A percentile compares a stretch with the other conserved stretches of the same genome.
These are phyloP conservation scores for Myrica gale DNA, from an alignment of 306 rosid genomes.

Conservation along the genomic window DNA sequence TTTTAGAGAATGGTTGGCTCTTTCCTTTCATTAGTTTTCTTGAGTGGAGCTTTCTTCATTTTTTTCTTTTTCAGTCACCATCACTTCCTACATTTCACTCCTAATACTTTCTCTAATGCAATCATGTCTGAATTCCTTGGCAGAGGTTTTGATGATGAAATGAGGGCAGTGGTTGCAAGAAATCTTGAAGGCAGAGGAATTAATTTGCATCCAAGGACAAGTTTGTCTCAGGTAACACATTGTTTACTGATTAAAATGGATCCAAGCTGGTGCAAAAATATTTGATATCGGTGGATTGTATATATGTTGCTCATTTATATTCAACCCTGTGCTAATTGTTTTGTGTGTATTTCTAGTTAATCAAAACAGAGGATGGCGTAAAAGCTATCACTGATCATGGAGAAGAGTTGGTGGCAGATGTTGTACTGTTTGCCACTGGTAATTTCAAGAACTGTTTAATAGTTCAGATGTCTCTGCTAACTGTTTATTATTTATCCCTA, in stretches of 20 bases:
- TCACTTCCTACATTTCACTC: not conserved
- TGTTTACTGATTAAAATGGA: constrained; percentile 18
- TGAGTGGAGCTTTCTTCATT: not conserved
- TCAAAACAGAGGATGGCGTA: constrained; percentile 74
- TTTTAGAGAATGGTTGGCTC: not conserved
- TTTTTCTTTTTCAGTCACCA: not conserved
- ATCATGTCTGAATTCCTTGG: constrained; percentile 18
- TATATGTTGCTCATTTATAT: constrained; percentile 16
- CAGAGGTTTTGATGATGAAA: constrained; percentile 99
- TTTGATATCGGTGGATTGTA: constrained; percentile 6
- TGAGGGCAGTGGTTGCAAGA: constrained; percentile 94
- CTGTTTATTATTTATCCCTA: not conserved
- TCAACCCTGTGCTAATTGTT: constrained; percentile 12
- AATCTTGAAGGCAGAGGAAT: constrained; percentile 93
- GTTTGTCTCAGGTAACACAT: constrained; percentile 59
- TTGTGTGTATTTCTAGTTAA: constrained; percentile 49
- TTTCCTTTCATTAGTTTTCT: not conserved
- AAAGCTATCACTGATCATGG: constrained; percentile 90
- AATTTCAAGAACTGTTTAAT: constrained; percentile 24
- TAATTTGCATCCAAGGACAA: constrained; percentile 77
- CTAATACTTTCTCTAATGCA: not conserved
- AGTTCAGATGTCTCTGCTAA: not conserved
- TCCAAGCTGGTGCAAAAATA: not conserved
- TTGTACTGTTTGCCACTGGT: constrained; percentile 94
- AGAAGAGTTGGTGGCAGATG: constrained; percentile 84